phyloP scores from a whole-genome alignment of 1,284 basidiomycete species.

The Prillingera fragicola region DNA sequence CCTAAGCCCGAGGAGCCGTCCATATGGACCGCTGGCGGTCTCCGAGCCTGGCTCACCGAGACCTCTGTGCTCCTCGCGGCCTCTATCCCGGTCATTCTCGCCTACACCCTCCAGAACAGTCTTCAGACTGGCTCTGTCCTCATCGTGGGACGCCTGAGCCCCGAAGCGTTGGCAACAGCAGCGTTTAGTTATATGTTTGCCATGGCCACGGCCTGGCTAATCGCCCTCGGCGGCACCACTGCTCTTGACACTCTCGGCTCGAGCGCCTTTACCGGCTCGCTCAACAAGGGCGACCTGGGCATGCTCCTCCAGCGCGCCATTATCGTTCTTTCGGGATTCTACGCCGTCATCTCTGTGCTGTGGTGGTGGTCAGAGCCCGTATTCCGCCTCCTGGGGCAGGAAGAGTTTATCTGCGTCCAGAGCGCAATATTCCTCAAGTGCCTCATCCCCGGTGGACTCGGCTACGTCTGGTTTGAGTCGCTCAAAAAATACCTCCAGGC shows the following conservation, averaged over 20 bases:
- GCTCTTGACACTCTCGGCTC: conserved; percentile 2
- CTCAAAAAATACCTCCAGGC: conserved; percentile 7
- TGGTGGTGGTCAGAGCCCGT: conserved; percentile 7
- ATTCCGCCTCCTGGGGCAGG: conserved; percentile 1
- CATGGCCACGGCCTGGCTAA: conserved; percentile 6
- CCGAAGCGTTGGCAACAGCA: conserved; percentile 1
- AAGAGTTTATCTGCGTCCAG: conserved; percentile 6
- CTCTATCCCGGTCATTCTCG: conserved; percentile 1
- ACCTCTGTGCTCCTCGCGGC: background rate
- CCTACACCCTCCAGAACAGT: conserved; percentile 3
- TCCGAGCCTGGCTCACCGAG: background rate
- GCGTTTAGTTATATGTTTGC: conserved; percentile 7
- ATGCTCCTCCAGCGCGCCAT: conserved; percentile 6
- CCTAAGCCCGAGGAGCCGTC: background rate
- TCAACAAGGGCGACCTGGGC: conserved; percentile 6
- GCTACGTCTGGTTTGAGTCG: conserved; percentile 4
- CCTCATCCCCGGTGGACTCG: conserved; percentile 3
- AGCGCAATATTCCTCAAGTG: background rate
- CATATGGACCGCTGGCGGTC: background rate
- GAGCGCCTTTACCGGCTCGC: conserved; percentile 2
- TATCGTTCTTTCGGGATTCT: conserved; percentile 2
- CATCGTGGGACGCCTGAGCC: conserved; percentile 4
- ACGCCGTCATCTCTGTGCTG: background rate
- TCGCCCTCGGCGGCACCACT: conserved; percentile 4
- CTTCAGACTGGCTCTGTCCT: conserved; percentile 6